Evolutionary conservation across 176 grass and related monocot species (phyloP).

Genomic region (Cenchrus purpureus): DNA sequence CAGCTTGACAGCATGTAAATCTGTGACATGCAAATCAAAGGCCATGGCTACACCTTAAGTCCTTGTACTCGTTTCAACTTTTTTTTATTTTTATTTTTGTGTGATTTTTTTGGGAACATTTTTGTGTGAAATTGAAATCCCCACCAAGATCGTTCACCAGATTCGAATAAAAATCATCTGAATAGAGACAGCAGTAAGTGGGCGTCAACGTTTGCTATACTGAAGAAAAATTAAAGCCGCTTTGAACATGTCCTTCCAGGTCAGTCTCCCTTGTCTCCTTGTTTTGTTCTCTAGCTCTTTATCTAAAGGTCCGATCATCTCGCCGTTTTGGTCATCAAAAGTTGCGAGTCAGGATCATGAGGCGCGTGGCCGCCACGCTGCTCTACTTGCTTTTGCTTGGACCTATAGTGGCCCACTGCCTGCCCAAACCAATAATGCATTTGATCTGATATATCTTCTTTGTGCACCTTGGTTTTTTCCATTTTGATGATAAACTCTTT

Average conservation of each 20-base stretch:
- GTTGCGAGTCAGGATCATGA: not conserved
- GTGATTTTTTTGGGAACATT: too few species aligned
- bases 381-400: not conserved
- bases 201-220: slow-evolving; percentile 34
- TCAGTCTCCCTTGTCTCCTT: not conserved
- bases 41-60: not conserved
- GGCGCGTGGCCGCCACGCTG: not conserved
- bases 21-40: too few species aligned
- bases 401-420: not conserved
- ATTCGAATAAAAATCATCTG: not conserved
- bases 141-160: too few species aligned
- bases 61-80: too few species aligned
- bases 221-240: not conserved
- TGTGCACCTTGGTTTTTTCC: not conserved
- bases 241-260: slow-evolving; percentile 2
- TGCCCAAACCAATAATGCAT: not conserved
- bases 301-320: not conserved
- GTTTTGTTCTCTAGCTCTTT: slow-evolving; percentile 5
- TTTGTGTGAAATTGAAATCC: not conserved
- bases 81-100: too few species aligned
- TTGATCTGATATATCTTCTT: not conserved
- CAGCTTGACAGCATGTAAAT: too few species aligned
- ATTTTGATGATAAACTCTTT: not conserved
- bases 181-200: not conserved
- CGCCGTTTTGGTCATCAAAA: not conserved